These are phyloP conservation scores for Kitagawia praeruptora DNA, from an alignment of 129 eudicot genomes.

Conservation along the genomic window DNA sequence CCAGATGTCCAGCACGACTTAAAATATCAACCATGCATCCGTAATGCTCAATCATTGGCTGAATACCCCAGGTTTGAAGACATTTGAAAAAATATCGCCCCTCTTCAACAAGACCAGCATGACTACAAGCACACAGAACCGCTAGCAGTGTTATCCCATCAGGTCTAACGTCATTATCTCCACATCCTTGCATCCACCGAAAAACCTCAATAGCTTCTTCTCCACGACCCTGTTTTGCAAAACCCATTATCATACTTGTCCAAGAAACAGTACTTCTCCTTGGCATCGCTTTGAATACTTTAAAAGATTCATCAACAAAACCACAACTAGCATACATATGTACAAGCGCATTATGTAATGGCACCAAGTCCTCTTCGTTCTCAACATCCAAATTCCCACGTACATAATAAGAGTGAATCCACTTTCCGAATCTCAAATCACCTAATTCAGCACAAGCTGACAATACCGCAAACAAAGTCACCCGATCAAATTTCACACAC, in stretches of 20 bases:
- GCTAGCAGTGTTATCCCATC: constrained; percentile 53
- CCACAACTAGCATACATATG: constrained; percentile 84
- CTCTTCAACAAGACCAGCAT: constrained; percentile 53
- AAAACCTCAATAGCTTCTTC: constrained; percentile 51
- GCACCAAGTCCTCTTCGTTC: constrained; percentile 21
- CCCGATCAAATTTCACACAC: constrained; percentile 44
- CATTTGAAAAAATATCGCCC: constrained; percentile 38
- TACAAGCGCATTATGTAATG: constrained; percentile 49
- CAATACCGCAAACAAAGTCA: constrained; percentile 32
- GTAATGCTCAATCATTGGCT: constrained; percentile 57
- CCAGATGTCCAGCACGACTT: constrained; percentile 61
- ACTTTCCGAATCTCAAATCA: constrained; percentile 51
- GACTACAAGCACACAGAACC: constrained; percentile 65
- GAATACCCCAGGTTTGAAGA: constrained; percentile 39
- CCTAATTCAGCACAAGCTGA: constrained; percentile 82
- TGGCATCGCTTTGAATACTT: constrained; percentile 38
- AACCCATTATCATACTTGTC: constrained; percentile 66
- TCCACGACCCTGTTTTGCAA: constrained; percentile 62
- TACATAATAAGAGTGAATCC: constrained; percentile 49
- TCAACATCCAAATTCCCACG: constrained; percentile 8
- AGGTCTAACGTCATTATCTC: constrained; percentile 24
- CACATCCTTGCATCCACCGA: constrained; percentile 31
- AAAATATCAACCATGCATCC: constrained; percentile 79
- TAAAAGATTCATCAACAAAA: constrained; percentile 38
- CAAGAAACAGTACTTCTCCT: constrained; percentile 43